Conservation (phyloP, 495 filamentous ascomycete genomes). For the Aspergillus sclerotioniger region DNA sequence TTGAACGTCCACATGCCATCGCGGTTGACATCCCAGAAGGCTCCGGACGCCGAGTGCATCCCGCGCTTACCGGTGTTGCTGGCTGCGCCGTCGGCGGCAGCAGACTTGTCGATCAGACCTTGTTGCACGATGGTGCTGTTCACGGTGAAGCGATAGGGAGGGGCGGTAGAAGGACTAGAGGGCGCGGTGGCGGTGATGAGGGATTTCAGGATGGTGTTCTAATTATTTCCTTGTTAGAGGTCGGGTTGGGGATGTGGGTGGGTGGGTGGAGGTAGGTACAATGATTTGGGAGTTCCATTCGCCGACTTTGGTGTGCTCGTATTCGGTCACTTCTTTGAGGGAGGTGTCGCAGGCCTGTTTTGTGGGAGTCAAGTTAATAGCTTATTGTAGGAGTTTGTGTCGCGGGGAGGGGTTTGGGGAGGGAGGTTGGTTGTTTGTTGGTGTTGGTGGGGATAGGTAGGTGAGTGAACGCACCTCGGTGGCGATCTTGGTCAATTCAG, state of each 20-base stretch:
- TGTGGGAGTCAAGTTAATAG: neutral
- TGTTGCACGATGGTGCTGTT: conserved; percentile 99
- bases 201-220: conserved; percentile 84
- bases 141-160: conserved; percentile 82
- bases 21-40: conserved; percentile 95
- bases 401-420: neutral
- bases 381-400: neutral
- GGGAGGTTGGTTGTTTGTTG: neutral
- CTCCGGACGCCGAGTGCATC: conserved; percentile 93
- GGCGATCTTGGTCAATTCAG: conserved; percentile 79
- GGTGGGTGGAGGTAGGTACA: conserved; percentile 49
- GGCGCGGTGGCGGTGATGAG: conserved; percentile 81
- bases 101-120: conserved; percentile 44
- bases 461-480: conserved; percentile 60
- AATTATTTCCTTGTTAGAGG: conserved; percentile 4
- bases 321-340: conserved; percentile 65
- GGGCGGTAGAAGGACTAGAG: conserved; percentile 39
- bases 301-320: conserved; percentile 77
- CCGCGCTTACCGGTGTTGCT: conserved; percentile 74
- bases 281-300: conserved; percentile 91
- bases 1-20: conserved; percentile 99
- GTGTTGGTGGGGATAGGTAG: neutral
- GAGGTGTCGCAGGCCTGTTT: conserved; percentile 77
- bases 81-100: conserved; percentile 35
- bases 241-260: neutral